Evolutionary conservation across 2,329 filamentous ascomycete species (phyloP), one percentile per base, ranked within the genome.

Genomic region (Fusarium miscanthi): DNA sequence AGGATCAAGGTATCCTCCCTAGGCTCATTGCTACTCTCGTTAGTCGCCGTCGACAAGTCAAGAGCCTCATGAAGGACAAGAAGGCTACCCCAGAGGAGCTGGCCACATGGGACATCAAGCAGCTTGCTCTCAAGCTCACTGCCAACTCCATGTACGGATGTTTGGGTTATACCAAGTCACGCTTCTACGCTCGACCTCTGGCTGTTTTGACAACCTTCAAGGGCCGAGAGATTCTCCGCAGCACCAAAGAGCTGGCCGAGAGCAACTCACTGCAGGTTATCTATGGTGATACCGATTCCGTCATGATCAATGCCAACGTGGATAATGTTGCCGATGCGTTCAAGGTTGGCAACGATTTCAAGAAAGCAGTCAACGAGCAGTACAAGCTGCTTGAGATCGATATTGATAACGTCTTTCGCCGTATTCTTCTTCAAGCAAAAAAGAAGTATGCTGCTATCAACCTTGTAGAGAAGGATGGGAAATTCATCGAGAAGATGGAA

Each of bases 61-160:
- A 99, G 85, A 93, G 92, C 74, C 86, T 98, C 62, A 99, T 99
- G 97, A 99, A 98, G 82, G 91, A 94, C 81, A 97, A 95, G 81
- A 90, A 86, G 64, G 95, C 95, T 7, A 97, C 94, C 1, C 80
- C 91, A 0, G 95, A 98, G 78, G 89, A 99, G 81, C 88, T 97
- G 62, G 93, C 94, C 7, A 94, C 95, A 1, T 99, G 95, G 95
- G 96, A 99, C 75, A 98, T 98, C 79, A 98, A 97, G 84, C 96
- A 99, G 82, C 87, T 97, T 81, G 97, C 96, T 33, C 84, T 99
- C 78, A 99, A 99, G 84, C 89, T 99, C 58, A 99, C 97, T 46
- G 96, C 96, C 79, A 99, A 99, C 84, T 98, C 95, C 74, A 99
- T 99, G 97, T 99, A 99, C 82, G 96, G 96, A 76, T 99, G 96